These are phyloP conservation scores for Dinochytrium kinnereticum DNA, from an alignment of 371 early-diverging fungal genomes.

Conservation along the genomic window DNA sequence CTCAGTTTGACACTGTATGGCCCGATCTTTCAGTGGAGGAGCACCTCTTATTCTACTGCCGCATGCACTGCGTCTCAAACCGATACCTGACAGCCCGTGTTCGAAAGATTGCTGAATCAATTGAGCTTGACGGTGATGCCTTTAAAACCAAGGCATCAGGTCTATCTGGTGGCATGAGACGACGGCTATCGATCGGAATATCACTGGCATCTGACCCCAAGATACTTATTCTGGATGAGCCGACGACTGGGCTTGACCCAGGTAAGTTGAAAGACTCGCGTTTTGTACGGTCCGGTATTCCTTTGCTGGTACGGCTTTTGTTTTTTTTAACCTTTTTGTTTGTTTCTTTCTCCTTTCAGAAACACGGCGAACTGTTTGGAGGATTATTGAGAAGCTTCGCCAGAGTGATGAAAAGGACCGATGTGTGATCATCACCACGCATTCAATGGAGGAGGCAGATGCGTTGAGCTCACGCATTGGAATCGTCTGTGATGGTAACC, in stretches of 20 bases:
- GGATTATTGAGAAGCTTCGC: conserved; percentile 36
- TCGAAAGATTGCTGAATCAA: conserved; percentile 37
- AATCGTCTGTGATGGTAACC: conserved; percentile 41
- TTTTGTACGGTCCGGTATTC: no score
- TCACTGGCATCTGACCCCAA: conserved; percentile 47
- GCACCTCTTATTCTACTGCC: conserved; percentile 47
- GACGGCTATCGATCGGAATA: conserved; percentile 54
- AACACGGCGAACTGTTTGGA: conserved; percentile 43
- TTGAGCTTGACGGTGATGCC: conserved; percentile 41
- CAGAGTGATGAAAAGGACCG: conserved; percentile 20
- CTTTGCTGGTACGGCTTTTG: no score
- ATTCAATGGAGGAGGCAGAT: conserved; percentile 51
- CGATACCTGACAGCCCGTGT: conserved; percentile 14
- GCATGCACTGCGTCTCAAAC: conserved; percentile 39
- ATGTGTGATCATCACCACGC: conserved; percentile 44
- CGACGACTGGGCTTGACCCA: conserved; percentile 43
- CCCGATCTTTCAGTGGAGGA: conserved; percentile 47
- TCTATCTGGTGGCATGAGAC: conserved; percentile 50
- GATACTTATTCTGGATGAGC: conserved; percentile 52
- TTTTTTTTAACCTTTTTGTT: no score
- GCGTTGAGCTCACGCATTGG: conserved; percentile 44
- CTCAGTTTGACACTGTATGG: conserved; percentile 53
- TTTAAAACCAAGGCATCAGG: conserved; percentile 26
- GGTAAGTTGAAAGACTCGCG: no score
- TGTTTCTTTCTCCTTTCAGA: no score